Evolutionary conservation across 2,329 filamentous ascomycete species (phyloP), one percentile per base, ranked within the genome.

Genomic region (Alternaria sp.): DNA sequence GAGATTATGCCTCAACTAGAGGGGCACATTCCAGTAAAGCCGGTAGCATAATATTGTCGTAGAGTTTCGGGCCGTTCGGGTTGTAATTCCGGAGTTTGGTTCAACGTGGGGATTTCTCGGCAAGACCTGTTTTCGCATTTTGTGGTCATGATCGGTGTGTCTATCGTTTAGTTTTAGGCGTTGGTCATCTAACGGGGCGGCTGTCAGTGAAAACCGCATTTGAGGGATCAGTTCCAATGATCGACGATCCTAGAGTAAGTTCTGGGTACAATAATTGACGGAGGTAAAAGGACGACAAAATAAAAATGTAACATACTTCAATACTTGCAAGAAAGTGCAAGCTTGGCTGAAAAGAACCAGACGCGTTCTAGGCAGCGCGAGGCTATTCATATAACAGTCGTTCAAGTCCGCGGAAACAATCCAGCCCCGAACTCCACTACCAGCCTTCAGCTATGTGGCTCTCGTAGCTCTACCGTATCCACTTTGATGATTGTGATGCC

Each of bases 1-100:
- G 72, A 77, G 30, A 32, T 72, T 6, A 72, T 75, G 64, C 75
- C 75, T 18, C 73, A 75, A 59, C 61, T 78, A 3, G 71, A 76
- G 48, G 70, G 71, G 8, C 42, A 76, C 34, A 70, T 76, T 18
- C 74, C 73, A 5, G 49, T 68, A 24, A 69, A 68, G 44, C 64
- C 66, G 11, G 63, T 69, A 12, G 58, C 28, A 26, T 63, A 39
- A 28, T 48, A 54, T 28, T 34, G 11, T 18, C 24, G 32, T 28
- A 18, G 42, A 43, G 14, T 39, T 48, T 42, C 26, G 43, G 26
- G 43, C 39, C 51, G 14, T 57, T 41, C 8, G 46, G 14, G 39
- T 51, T 51, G 36, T 12, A 47, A 57, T 54, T 18, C 39, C 26
- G 59, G 58, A 49, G 54, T 59, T 52, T 51, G 41, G 41, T 18